Base-by-base conservation (phyloP, 345 rosid species). In the Turritis glabra region DNA sequence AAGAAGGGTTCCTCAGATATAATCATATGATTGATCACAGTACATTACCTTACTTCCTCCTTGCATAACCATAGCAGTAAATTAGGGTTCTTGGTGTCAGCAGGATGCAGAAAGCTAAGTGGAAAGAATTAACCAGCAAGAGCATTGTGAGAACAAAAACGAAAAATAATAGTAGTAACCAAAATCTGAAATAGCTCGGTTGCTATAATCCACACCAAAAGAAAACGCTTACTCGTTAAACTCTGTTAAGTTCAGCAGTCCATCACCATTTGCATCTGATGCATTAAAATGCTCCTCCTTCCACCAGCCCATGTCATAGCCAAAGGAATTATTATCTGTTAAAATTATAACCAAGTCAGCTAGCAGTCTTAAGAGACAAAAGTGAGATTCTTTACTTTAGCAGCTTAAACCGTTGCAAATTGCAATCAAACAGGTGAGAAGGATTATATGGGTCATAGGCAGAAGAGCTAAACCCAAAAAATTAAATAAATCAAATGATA, bases 291-390 rank as follows among this genome's bases (percentile, higher is more conserved):
- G 99, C 75, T 89, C 97, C 80, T 86, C 94, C 80, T 84, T 92
- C 99, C 98, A 92, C 99, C 99, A 96, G 58, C 97, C 99, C 94
- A 92, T 96, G 21, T 90, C 90, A 78, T 83, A 81, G 46, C 92
- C 96, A 80, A 87, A 86, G 25, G 97, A 80, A 64, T 76, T 67
- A 3, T 86, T 82, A 78, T 86, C 98, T 90, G 75, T 17, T 40
- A 69, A 53, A 75, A 1, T 29, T 27, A 29, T 48, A 76, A 6
- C 54, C 27, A 56, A 73, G 68, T 51, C 57, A 80, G 73, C 43
- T 40, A 71, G 59, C 59, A 50, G 50, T 44, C 22, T 44, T 27
- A 55, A 37, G 35, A 15, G 48, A 29, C 27, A 53, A 52, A 63
- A 46, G 52, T 43, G 54, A 51, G 48, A 63, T 25, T 62, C 8